Base-by-base conservation (phyloP, 225 moss, liverwort and hornwort genomes). In the Ulota crispa region DNA sequence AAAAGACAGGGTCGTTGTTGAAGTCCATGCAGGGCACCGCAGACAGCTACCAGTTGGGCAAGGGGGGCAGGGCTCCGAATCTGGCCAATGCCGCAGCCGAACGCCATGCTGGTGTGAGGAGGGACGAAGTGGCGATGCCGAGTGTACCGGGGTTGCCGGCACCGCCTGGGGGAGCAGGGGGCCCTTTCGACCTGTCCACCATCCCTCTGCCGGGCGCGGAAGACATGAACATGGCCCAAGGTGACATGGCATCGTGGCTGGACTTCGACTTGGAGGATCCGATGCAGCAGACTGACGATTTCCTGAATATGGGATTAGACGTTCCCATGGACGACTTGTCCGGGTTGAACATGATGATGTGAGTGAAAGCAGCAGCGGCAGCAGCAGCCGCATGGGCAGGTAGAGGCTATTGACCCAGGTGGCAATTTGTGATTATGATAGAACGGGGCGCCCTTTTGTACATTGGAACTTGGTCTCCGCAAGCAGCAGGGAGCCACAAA, bases 251-350 rank as follows among this genome's bases (percentile, higher is more conserved):
- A 9, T 92, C 93, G 20, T 96, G 96, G 96, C 81, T 96, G 73
- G 94, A 96, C 79, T 94, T 96, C 72, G 96, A 94, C 8, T 87
- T 89, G 78, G 95, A 95, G 80, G 84, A 81, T n/a, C 83, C 88
- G 56, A 68, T 89, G 86, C 84, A 89, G 80, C 85, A 87, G 72
- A 72, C 92, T 13, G 94, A 86, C 59, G 89, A 93, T 34, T 88
- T 90, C 65, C 84, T 93, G 9, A 70, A 70, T 31, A 93, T 93
- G 94, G 96, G 96, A 78, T 84, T 96, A 75, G 87, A 91, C 76
- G 91, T 96, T 79, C 96, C 96, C 24, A 96, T 96, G 96, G 96
- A 96, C 80, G 96, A 96, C 83, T 85, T 96, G 53, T 86, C 89
- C 64, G 96, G 90, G 85, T 87, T 96, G 53, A 89, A 90, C 80